Evolutionary conservation across 495 filamentous ascomycete genomes (phyloP).

Genomic region (Podospora conica): DNA sequence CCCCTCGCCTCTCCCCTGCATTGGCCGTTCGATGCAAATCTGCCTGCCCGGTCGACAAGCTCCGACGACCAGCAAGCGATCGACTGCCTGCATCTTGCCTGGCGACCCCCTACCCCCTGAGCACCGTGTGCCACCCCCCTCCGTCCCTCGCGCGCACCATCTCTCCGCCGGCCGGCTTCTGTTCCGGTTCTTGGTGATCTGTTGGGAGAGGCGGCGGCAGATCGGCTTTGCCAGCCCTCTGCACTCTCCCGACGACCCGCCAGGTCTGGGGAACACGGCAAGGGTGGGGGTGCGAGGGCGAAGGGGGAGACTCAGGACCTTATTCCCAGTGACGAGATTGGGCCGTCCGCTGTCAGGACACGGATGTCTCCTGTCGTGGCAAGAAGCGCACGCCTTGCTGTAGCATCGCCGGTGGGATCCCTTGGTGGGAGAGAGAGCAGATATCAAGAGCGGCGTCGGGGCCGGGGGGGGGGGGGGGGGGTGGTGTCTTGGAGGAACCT

Average conservation of each 20-base stretch:
- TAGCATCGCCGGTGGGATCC: not conserved
- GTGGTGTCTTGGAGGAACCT: not conserved
- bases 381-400: not conserved
- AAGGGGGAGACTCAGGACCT: not conserved
- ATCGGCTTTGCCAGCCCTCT: no score
- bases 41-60: not conserved
- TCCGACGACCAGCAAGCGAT: not conserved
- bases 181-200: no score
- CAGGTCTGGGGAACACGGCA: not conserved
- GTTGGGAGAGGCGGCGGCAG: no score
- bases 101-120: no score
- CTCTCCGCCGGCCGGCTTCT: no score
- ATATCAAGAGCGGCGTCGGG: not conserved
- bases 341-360: not conserved
- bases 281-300: not conserved
- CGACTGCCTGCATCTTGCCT: not conserved
- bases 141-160: no score
- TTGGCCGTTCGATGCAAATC: not conserved
- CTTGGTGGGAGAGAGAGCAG: not conserved
- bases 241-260: no score
- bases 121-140: no score
- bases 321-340: not conserved
- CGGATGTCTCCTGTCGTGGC: not conserved
- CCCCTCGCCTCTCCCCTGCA: not conserved
- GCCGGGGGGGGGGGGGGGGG: not conserved